These are phyloP conservation scores for Rugosomyces carneus DNA, from an alignment of 1,284 basidiomycete species.

Conservation along the genomic window DNA sequence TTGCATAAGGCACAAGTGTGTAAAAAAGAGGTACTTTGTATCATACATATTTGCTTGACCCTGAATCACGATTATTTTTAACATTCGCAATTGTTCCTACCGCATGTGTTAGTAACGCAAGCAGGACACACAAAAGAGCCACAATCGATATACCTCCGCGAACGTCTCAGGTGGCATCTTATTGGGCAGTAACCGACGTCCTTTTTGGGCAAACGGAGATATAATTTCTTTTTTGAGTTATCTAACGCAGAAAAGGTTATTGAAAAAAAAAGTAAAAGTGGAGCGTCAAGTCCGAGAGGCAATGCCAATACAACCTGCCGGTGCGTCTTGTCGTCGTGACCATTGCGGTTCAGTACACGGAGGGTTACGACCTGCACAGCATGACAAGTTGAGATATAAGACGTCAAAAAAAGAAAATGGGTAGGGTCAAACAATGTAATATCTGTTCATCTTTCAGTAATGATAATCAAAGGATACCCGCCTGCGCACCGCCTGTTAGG, in stretches of 20 bases:
- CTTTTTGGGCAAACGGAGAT: slow-evolving; percentile 16
- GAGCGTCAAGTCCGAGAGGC: slow-evolving; percentile 20
- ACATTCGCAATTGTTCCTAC: slow-evolving; percentile 7
- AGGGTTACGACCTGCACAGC: slow-evolving; percentile 29
- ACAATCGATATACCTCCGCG: slow-evolving; percentile 18
- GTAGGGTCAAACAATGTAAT: slow-evolving; percentile 24
- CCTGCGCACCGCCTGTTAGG: slow-evolving; percentile 10
- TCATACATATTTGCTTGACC: too few species aligned
- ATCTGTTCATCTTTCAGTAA: slow-evolving; percentile 20
- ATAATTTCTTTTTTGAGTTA: slow-evolving; percentile 25
- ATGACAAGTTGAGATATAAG: slow-evolving; percentile 28
- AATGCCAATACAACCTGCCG: slow-evolving; percentile 35
- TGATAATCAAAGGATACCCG: slow-evolving; percentile 11
- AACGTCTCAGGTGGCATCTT: slow-evolving; percentile 13
- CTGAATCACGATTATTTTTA: not conserved
- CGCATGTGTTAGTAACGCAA: slow-evolving; percentile 16
- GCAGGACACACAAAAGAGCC: slow-evolving; percentile 11
- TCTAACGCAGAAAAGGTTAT: slow-evolving; percentile 31
- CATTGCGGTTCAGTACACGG: slow-evolving; percentile 16
- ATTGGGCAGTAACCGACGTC: slow-evolving; percentile 13
- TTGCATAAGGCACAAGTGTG: too few species aligned
- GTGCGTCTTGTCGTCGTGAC: slow-evolving; percentile 21
- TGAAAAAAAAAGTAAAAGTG: slow-evolving; percentile 26
- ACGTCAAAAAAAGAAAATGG: slow-evolving; percentile 27
- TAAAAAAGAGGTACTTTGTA: too few species aligned